Evolutionary conservation across 2,329 filamentous ascomycete species (phyloP).

Genomic region (Aspergillus eucalypticola): DNA sequence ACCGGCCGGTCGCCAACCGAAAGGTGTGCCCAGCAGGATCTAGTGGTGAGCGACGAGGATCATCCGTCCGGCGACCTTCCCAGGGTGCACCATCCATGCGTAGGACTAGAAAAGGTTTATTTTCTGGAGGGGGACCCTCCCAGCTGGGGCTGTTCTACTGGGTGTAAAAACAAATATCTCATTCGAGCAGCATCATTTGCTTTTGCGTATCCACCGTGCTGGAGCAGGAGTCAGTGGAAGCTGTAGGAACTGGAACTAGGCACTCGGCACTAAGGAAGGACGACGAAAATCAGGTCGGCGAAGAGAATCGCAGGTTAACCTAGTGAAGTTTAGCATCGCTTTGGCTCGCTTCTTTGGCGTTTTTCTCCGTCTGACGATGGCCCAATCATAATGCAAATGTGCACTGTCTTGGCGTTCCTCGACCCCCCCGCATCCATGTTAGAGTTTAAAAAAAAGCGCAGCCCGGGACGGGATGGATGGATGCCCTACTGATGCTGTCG

Average conservation of each 20-base stretch:
- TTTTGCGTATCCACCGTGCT: neutral
- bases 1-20: slow-evolving; percentile 12
- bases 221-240: neutral
- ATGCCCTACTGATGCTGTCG: slow-evolving; percentile 2
- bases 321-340: slow-evolving; percentile 8
- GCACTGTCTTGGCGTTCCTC: slow-evolving; percentile 7
- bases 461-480: neutral
- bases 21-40: slow-evolving; percentile 4
- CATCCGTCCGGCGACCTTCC: slow-evolving; percentile 12
- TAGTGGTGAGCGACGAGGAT: slow-evolving; percentile 13
- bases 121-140: neutral
- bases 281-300: neutral
- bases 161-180: neutral
- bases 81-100: neutral
- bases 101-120: neutral
- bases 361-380: slow-evolving; percentile 5
- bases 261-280: neutral
- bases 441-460: slow-evolving; percentile 4
- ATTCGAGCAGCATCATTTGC: slow-evolving; percentile 1
- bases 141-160: no score
- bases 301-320: neutral
- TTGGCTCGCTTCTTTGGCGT: slow-evolving; percentile 4
- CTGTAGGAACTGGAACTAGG: neutral
- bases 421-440: slow-evolving; percentile 7
- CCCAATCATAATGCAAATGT: neutral